These are phyloP conservation scores for Chaetomium strumarium DNA, from an alignment of 2,329 filamentous ascomycete genomes.

Conservation along the genomic window DNA sequence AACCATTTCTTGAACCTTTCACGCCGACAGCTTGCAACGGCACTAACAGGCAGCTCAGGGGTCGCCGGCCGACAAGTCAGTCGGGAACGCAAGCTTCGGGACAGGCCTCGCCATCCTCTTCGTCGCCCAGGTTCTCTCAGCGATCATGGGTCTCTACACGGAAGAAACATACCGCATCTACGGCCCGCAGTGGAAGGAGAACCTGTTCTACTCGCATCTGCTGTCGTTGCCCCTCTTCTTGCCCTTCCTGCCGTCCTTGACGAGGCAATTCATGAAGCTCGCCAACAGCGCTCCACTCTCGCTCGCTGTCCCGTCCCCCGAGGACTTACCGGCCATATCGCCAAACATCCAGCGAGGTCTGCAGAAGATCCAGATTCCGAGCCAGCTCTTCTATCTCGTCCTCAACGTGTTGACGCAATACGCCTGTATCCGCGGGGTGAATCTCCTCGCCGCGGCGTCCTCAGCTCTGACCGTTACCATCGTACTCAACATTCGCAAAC, in stretches of 20 bases:
- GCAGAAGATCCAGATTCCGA: slow-evolving; percentile 48
- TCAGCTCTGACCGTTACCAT: slow-evolving; percentile 95
- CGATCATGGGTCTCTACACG: slow-evolving; percentile 91
- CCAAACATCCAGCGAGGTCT: slow-evolving; percentile 34
- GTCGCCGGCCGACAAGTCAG: slow-evolving; percentile 24
- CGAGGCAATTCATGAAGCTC: slow-evolving; percentile 57
- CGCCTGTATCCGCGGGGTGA: slow-evolving; percentile 91
- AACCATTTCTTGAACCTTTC: slow-evolving; percentile 22
- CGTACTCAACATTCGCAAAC: slow-evolving; percentile 89
- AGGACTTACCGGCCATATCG: slow-evolving; percentile 32
- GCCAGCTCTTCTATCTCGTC: slow-evolving; percentile 63
- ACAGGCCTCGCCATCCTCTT: slow-evolving; percentile 78
- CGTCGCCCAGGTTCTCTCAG: slow-evolving; percentile 80
- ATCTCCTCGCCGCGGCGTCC: slow-evolving; percentile 80
- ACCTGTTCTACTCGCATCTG: slow-evolving; percentile 85
- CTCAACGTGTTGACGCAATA: slow-evolving; percentile 88
- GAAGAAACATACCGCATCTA: slow-evolving; percentile 83
- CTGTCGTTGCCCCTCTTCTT: slow-evolving; percentile 72
- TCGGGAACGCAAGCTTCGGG: slow-evolving; percentile 41
- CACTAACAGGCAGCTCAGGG: slow-evolving; percentile 26
- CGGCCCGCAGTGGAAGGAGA: slow-evolving; percentile 89
- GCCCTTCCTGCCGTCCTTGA: slow-evolving; percentile 62
- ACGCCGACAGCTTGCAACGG: neutral
- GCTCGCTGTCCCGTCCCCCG: slow-evolving; percentile 33
- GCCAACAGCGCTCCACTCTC: slow-evolving; percentile 57